Base-by-base conservation (phyloP, 2,329 filamentous ascomycete species). In the Dactylellina parvicollis region DNA sequence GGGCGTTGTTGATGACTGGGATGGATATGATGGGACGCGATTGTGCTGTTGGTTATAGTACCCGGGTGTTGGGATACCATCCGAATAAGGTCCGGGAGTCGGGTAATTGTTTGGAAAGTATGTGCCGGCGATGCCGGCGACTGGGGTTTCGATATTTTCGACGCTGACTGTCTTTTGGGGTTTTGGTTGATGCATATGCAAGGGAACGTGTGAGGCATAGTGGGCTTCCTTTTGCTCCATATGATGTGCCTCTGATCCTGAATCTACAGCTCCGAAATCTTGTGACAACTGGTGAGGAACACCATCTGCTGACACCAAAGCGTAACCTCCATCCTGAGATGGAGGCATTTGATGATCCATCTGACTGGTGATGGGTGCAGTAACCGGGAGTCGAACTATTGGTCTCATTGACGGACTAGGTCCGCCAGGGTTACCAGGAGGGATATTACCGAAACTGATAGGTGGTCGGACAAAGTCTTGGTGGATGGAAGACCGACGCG, bases 151-250 rank as follows among this genome's bases (percentile, higher is more conserved):
- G 77, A 98, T 96, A 78, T 92, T 92, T 66, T 92, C 91, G 69
- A 98, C 88, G 8, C 93, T 97, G 30, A 98, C 92, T 4, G 92
- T 86, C 84, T 98, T 98, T 80, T 98, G 93, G 7, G 95, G 94
- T 57, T 92, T 90, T 66, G 95, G 95, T 80, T 98, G 95, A 80
- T 98, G 92, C 88, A 98, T 96, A 0, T 92, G 76, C 22, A 78
- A 38, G 22, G 83, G 80, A 86, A 85, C 18, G 81, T 80, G 26
- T 86, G 86, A 78, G 85, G 87, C 78, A 86, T 86, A 12, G 85
- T 86, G 22, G 87, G 84, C 22, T 85, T 84, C 75, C 87, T 85
- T 10, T 81, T 84, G 78, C 89, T 86, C 38, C 14, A 24, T 12
- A 42, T 28, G 7, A 12, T 42, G 30, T 32, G 12, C 18, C 12